phyloP scores from a whole-genome alignment of 306 rosid genomes.

The Cercis canadensis region DNA sequence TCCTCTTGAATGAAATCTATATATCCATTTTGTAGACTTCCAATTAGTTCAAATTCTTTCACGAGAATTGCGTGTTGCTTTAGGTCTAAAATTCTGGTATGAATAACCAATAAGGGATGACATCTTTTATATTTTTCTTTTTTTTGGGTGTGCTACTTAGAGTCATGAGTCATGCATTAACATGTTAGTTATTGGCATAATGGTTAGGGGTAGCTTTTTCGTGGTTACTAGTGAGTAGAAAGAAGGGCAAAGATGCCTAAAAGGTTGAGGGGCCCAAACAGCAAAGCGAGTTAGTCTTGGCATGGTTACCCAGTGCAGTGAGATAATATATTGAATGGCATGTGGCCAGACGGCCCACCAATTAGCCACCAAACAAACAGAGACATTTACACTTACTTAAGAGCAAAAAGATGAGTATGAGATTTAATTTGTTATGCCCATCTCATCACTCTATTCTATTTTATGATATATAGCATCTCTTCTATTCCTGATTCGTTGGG shows the following conservation, averaged over 20 bases:
- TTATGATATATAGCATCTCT: slow-evolving; percentile 6
- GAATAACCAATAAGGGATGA: slow-evolving; percentile 25
- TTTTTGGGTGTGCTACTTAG: no score
- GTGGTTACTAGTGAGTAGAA: slow-evolving; percentile 31
- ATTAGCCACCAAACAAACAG: slow-evolving; percentile 14
- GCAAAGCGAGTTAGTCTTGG: slow-evolving; percentile 38
- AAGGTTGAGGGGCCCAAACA: slow-evolving; percentile 44
- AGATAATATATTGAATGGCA: slow-evolving; percentile 40
- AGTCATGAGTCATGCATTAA: slow-evolving; percentile 21
- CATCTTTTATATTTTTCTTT: no score
- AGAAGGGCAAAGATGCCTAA: slow-evolving; percentile 29
- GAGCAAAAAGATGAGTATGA: slow-evolving; percentile 23
- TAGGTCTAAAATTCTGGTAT: slow-evolving; percentile 20
- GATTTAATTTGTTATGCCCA: slow-evolving; percentile 11
- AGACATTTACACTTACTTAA: background rate
- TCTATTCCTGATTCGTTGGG: background rate
- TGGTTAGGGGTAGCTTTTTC: slow-evolving; percentile 21
- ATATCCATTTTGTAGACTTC: no score
- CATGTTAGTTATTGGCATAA: slow-evolving; percentile 36
- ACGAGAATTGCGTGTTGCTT: slow-evolving; percentile 39
- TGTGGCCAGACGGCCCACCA: slow-evolving; percentile 47
- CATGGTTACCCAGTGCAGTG: slow-evolving; percentile 26
- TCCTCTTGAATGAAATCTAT: no score
- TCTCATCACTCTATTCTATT: background rate
- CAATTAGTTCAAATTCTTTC: background rate